Percentiles rank a stretch among this genome's conserved stretches.
Evolutionary conservation across 2,329 filamentous ascomycete genomes (phyloP).

Genomic region (Saccharata proteae): DNA sequence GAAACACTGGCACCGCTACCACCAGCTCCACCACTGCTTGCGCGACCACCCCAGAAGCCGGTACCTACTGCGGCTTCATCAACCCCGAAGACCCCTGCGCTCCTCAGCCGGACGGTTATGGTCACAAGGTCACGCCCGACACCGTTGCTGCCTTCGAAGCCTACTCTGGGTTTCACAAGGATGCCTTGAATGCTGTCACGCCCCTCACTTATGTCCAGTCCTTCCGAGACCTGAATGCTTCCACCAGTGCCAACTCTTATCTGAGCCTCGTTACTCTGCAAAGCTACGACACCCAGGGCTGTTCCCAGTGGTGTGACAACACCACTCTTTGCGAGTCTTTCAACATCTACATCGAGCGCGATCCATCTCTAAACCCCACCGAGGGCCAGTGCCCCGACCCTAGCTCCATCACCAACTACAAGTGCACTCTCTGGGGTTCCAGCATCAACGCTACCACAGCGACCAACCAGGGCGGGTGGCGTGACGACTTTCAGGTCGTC

Average conservation of each 20-base stretch:
- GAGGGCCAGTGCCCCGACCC: slow-evolving; percentile 11
- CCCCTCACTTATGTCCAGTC: slow-evolving; percentile 5
- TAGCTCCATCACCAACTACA: slow-evolving; percentile 14
- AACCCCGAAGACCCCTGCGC: slow-evolving; percentile 2
- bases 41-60: neutral
- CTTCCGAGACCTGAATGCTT: slow-evolving; percentile 9
- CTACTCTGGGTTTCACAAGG: neutral
- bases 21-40: neutral
- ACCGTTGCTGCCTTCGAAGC: slow-evolving; percentile 1
- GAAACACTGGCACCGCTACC: neutral
- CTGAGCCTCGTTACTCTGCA: slow-evolving; percentile 10
- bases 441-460: slow-evolving; percentile 13
- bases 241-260: slow-evolving; percentile 10
- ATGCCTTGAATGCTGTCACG: neutral
- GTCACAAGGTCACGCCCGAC: slow-evolving; percentile 3
- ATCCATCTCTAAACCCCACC: slow-evolving; percentile 10
- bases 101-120: slow-evolving; percentile 1
- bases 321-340: slow-evolving; percentile 12
- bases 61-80: no score
- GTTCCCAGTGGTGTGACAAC: slow-evolving; percentile 10
- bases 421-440: slow-evolving; percentile 19
- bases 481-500: slow-evolving; percentile 12
- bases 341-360: slow-evolving; percentile 15
- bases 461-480: slow-evolving; percentile 16
- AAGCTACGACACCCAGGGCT: slow-evolving; percentile 10